Percentiles rank a stretch among this genome's conserved stretches.
These are phyloP conservation scores for Toxicodendron radicans DNA, from an alignment of 345 rosid genomes.

Conservation along the genomic window DNA sequence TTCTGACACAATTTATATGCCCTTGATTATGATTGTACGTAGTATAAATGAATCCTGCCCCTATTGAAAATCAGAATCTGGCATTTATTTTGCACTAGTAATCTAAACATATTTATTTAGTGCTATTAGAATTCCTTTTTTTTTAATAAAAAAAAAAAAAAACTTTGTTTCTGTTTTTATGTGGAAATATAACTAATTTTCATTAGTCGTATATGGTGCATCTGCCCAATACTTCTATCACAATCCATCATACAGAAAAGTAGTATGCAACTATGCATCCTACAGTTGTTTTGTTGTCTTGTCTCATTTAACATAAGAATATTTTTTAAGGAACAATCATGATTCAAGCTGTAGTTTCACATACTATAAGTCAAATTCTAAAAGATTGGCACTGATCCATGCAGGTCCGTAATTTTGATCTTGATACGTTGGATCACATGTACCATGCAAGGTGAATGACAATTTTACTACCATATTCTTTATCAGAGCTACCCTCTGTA, in stretches of 20 bases:
- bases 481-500: not conserved
- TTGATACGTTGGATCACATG: slow-evolving; percentile 74
- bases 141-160: not conserved
- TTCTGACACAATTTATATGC: not conserved
- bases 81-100: not conserved
- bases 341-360: not conserved
- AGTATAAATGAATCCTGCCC: not conserved
- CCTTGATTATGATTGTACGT: not conserved
- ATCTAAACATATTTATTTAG: not conserved
- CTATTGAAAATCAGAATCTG: not conserved
- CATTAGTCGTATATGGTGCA: not conserved
- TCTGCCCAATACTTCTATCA: not conserved
- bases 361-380: slow-evolving; percentile 12
- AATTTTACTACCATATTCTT: not conserved
- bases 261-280: no score
- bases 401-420: slow-evolving; percentile 83
- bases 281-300: no score
- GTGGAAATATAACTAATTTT: not conserved
- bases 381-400: slow-evolving; percentile 15
- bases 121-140: not conserved
- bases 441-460: slow-evolving; percentile 71
- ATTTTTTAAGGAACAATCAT: not conserved
- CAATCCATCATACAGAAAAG: no score
- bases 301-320: no score
- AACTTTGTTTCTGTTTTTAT: not conserved